phyloP scores from a whole-genome alignment of 2,329 filamentous ascomycete genomes.

The Talaromyces sp. region DNA sequence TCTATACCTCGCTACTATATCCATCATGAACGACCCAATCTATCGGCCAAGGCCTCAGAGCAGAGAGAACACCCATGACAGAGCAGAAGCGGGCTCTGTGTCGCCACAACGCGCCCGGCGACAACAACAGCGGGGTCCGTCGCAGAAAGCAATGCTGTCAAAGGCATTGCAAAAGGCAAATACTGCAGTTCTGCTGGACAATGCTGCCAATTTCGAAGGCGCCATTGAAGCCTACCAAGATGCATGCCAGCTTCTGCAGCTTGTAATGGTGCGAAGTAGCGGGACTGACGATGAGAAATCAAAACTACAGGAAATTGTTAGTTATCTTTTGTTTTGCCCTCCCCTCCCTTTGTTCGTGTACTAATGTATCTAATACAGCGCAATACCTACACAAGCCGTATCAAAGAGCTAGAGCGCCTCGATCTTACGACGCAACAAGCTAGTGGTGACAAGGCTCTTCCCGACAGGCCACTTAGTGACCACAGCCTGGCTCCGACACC shows the following conservation, averaged over 20 bases:
- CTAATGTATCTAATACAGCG: constrained; percentile 49
- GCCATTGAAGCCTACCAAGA: constrained; percentile 87
- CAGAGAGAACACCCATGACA: constrained; percentile 16
- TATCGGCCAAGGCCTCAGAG: constrained; percentile 9
- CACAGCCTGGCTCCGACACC: constrained; percentile 10
- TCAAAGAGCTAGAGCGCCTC: constrained; percentile 76
- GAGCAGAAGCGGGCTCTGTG: constrained; percentile 22
- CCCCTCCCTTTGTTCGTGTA: constrained; percentile 13
- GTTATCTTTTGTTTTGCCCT: constrained; percentile 31
- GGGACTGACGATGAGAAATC: constrained; percentile 74
- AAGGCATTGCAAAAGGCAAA: constrained; percentile 93
- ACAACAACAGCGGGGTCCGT: constrained; percentile 47
- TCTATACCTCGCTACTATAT: not conserved
- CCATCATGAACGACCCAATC: constrained; percentile 7
- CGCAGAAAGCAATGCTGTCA: constrained; percentile 95
- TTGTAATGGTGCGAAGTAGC: constrained; percentile 79
- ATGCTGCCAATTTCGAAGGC: constrained; percentile 89
- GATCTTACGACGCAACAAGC: constrained; percentile 44
- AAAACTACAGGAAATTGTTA: constrained; percentile 89
- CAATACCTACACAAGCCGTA: constrained; percentile 83
- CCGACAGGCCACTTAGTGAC: constrained; percentile 62
- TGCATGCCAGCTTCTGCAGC: constrained; percentile 79
- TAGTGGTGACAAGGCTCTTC: constrained; percentile 69
- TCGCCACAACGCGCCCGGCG: constrained; percentile 22
- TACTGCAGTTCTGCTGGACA: constrained; percentile 89